phyloP scores from a whole-genome alignment of 768 basidiomycete species.

The Cyclocybe cylindracea region DNA sequence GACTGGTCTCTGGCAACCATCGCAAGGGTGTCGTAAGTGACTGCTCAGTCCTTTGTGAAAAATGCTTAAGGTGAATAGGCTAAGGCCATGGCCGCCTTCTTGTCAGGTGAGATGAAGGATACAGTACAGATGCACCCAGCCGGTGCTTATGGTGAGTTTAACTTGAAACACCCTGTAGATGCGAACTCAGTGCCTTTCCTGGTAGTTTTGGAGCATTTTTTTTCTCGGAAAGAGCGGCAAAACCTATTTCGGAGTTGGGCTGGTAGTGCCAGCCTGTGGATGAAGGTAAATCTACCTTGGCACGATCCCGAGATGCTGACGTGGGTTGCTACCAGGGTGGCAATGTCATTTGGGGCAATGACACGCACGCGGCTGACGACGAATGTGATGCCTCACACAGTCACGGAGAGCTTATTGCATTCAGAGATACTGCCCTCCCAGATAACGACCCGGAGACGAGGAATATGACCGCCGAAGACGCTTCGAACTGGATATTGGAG shows the following conservation, averaged over 20 bases:
- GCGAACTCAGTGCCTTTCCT: background rate
- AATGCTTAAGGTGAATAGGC: conserved; percentile 43
- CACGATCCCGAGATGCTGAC: background rate
- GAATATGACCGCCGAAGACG: conserved; percentile 82
- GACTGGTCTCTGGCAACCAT: background rate
- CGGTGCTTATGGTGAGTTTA: conserved; percentile 64
- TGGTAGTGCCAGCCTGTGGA: conserved; percentile 91
- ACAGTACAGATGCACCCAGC: conserved; percentile 85
- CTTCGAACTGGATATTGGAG: conserved; percentile 76
- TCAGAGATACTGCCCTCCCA: conserved; percentile 44
- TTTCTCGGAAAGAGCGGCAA: conserved; percentile 86
- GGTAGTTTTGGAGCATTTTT: conserved; percentile 82
- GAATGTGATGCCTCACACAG: conserved; percentile 49
- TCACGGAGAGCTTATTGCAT: conserved; percentile 84
- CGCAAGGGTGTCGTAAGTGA: conserved; percentile 69
- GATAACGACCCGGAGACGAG: conserved; percentile 23
- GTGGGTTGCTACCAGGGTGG: conserved; percentile 58
- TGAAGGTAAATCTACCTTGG: conserved; percentile 58
- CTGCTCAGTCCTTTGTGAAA: background rate
- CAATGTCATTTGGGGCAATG: conserved; percentile 80
- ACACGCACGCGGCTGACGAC: conserved; percentile 80
- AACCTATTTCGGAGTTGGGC: conserved; percentile 94
- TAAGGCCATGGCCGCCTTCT: conserved; percentile 93
- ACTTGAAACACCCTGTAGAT: background rate
- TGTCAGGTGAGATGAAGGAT: conserved; percentile 95